A percentile compares a stretch with the other conserved stretches of the same genome.
Conservation (phyloP, 768 basidiomycete genomes). For the Dioszegia hungarica region DNA sequence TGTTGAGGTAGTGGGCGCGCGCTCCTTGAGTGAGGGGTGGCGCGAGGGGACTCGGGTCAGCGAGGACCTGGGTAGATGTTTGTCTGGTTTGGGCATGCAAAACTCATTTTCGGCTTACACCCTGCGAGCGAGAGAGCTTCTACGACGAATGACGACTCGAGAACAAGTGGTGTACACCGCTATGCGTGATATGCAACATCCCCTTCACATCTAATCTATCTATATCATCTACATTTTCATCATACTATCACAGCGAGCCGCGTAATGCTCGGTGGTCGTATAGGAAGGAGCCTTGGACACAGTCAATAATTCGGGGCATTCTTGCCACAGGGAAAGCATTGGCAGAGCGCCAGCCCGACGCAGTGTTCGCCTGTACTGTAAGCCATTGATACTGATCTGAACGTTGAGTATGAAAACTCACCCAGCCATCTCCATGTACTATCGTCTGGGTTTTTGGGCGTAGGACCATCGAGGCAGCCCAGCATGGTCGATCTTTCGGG, state of each 20-base stretch:
- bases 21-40: too few relatives aligned
- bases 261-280: constrained; percentile 7
- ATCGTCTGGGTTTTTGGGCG: neutral
- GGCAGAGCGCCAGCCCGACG: constrained; percentile 13
- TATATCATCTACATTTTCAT: neutral
- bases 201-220: too few relatives aligned
- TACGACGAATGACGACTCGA: too few relatives aligned
- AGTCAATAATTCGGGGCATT: too few relatives aligned
- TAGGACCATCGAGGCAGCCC: neutral
- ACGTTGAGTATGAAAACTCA: too few relatives aligned
- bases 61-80: neutral
- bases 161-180: too few relatives aligned
- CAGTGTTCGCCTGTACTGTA: constrained; percentile 13
- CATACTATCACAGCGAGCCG: neutral
- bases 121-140: too few relatives aligned
- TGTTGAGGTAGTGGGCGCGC: neutral
- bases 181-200: too few relatives aligned
- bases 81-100: neutral
- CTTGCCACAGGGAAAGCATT: constrained; percentile 9
- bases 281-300: too few relatives aligned
- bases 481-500: neutral
- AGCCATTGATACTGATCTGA: too few relatives aligned
- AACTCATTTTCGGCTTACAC: neutral
- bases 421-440: neutral
- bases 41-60: neutral